Conservation (phyloP, 495 filamentous ascomycete genomes). For the Hyaloscypha finlandica region DNA sequence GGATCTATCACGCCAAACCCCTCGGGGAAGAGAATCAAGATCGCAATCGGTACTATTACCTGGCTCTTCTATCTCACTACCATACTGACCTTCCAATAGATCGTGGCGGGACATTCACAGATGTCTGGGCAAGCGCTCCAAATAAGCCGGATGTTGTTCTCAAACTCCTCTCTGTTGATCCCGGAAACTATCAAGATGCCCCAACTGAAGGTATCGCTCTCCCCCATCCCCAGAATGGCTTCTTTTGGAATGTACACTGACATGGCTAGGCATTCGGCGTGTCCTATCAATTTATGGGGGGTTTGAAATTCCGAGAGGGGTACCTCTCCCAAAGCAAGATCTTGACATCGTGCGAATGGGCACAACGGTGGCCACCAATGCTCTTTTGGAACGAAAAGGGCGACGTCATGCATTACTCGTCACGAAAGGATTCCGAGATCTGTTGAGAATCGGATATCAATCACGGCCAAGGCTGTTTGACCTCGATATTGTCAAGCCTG, state of each 20-base stretch:
- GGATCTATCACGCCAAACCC: too few species aligned
- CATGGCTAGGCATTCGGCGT: not conserved
- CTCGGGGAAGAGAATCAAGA: too few species aligned
- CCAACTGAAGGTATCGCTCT: constrained; percentile 66
- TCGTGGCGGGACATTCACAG: too few species aligned
- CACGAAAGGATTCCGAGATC: constrained; percentile 90
- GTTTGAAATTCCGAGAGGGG: too few species aligned
- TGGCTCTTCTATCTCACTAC: not conserved
- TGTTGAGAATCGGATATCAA: constrained; percentile 86
- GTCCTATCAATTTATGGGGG: not conserved
- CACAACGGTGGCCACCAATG: constrained; percentile 86
- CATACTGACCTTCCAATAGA: too few species aligned
- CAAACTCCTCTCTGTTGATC: constrained; percentile 85
- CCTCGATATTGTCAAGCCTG: constrained; percentile 74
- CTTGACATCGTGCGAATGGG: constrained; percentile 82
- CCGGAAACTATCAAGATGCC: constrained; percentile 82
- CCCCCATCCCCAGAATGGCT: not conserved
- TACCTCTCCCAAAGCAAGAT: too few species aligned
- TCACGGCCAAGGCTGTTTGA: constrained; percentile 82
- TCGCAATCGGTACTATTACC: too few species aligned
- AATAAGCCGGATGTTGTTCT: not conserved
- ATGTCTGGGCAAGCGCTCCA: too few species aligned
- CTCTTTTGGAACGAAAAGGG: constrained; percentile 88
- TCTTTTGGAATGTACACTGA: not conserved
- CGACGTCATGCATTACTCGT: constrained; percentile 87